phyloP scores from a whole-genome alignment of 1,139 yeast species.

The Hansenula anomala region DNA sequence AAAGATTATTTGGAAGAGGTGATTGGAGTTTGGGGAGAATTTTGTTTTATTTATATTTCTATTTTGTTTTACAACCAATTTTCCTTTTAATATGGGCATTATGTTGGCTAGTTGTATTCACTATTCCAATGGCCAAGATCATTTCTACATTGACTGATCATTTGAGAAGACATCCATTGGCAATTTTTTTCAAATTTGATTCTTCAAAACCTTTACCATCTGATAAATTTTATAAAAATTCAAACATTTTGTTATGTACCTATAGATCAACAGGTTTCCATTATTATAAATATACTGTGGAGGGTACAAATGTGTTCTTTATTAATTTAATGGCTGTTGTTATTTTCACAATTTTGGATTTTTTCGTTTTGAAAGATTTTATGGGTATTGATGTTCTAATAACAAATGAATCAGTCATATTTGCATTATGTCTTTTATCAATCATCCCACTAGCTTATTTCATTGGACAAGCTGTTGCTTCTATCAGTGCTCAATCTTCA shows the following conservation, averaged over 20 bases:
- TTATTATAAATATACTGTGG: constrained; percentile 92
- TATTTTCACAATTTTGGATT: constrained; percentile 77
- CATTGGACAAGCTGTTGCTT: constrained; percentile 98
- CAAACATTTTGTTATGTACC: constrained; percentile 65
- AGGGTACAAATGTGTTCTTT: constrained; percentile 91
- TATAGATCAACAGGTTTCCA: constrained; percentile 89
- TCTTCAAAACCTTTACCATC: constrained; percentile 24
- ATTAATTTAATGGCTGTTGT: constrained; percentile 80
- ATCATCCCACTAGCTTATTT: constrained; percentile 93
- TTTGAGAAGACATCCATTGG: constrained; percentile 86
- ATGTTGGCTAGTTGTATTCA: constrained; percentile 82
- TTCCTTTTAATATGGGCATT: constrained; percentile 48
- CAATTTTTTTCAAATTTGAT: constrained; percentile 65
- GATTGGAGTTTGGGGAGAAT: constrained; percentile 86
- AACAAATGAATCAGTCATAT: constrained; percentile 55
- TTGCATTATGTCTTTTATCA: constrained; percentile 72
- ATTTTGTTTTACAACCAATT: constrained; percentile 65
- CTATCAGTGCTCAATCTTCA: constrained; percentile 95
- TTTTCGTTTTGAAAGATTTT: constrained; percentile 53
- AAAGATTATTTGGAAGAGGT: constrained; percentile 86
- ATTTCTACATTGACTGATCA: constrained; percentile 67
- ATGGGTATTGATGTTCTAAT: constrained; percentile 44
- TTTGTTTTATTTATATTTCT: constrained; percentile 69
- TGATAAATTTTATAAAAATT: constrained; percentile 27
- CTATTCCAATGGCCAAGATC: constrained; percentile 90